Evolutionary conservation across 306 rosid genomes (phyloP).

Genomic region (Citrullus colocynthis): DNA sequence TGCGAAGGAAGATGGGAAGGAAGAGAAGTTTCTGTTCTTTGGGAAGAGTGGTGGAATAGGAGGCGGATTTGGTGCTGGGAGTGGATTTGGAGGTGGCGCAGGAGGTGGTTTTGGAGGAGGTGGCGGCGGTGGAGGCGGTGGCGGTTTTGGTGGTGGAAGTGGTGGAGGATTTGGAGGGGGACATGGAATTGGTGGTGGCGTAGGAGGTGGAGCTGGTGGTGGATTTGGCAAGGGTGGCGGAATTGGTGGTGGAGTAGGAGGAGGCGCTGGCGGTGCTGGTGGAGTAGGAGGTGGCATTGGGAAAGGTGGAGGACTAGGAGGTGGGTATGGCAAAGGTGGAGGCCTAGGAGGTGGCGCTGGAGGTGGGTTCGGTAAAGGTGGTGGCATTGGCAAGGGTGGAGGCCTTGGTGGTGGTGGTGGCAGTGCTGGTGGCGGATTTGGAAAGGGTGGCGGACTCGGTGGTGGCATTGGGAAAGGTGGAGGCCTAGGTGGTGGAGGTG

Average conservation of each 20-base stretch:
- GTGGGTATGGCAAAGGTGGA: background rate
- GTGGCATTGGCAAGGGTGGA: background rate
- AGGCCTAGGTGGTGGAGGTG: conserved; percentile 16
- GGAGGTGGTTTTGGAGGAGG: conserved; percentile 16
- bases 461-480: conserved; percentile 10
- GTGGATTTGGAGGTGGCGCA: conserved; percentile 1
- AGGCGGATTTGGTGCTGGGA: conserved; percentile 6
- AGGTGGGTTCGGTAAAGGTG: conserved; percentile 10
- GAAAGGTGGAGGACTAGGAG: conserved; percentile 8
- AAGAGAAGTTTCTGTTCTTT: conserved; percentile 19
- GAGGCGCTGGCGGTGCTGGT: conserved; percentile 21
- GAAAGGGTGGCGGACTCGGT: conserved; percentile 3
- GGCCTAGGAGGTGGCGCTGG: background rate
- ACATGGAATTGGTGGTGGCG: conserved; percentile 1
- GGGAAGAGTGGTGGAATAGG: conserved; percentile 15
- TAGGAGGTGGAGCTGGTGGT: conserved; percentile 17
- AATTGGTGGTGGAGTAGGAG: background rate
- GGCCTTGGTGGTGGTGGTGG: conserved; percentile 10
- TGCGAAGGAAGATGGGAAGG: conserved; percentile 30
- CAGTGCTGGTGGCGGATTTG: conserved; percentile 11
- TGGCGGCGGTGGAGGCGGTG: conserved; percentile 6
- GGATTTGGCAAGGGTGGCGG: conserved; percentile 10
- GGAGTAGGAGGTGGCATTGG: conserved; percentile 3
- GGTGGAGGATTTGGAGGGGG: conserved; percentile 14
- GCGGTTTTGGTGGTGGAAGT: background rate